Percentiles rank a stretch among this genome's conserved stretches.
Conservation (phyloP, 225 moss, liverwort and hornwort genomes). For the Polytrichum commune region DNA sequence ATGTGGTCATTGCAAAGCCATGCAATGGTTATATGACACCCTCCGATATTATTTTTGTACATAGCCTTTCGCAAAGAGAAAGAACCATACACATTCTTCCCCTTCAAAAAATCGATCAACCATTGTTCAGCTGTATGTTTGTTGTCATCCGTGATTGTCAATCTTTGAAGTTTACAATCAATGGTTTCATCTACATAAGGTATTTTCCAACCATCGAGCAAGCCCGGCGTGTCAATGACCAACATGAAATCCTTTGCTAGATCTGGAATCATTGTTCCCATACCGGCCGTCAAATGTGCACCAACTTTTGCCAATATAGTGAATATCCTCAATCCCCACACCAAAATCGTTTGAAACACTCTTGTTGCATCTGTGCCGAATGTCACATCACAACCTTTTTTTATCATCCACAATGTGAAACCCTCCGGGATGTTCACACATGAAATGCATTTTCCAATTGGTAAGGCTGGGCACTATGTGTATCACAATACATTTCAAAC, state of each 20-base stretch:
- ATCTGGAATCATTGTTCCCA: neutral
- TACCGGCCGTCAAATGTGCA: neutral
- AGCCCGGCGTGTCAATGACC: neutral
- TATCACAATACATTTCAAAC: neutral
- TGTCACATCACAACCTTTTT: neutral
- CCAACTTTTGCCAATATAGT: neutral
- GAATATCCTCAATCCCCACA: neutral
- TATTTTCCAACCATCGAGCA: neutral
- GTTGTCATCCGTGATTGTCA: neutral
- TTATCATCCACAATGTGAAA: neutral
- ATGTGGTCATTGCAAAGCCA: neutral
- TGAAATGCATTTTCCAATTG: neutral
- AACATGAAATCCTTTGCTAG: neutral
- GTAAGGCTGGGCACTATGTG: neutral
- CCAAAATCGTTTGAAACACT: neutral
- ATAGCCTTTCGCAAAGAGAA: neutral
- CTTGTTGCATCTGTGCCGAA: neutral
- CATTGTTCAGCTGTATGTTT: neutral
- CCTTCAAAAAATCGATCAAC: neutral
- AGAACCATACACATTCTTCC: neutral
- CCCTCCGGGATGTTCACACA: neutral
- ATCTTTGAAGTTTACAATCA: neutral
- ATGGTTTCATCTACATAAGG: neutral
- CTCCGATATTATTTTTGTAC: neutral
- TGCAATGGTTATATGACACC: neutral